phyloP scores from a whole-genome alignment of 75 land plant genomes.

The Pinus taeda region DNA sequence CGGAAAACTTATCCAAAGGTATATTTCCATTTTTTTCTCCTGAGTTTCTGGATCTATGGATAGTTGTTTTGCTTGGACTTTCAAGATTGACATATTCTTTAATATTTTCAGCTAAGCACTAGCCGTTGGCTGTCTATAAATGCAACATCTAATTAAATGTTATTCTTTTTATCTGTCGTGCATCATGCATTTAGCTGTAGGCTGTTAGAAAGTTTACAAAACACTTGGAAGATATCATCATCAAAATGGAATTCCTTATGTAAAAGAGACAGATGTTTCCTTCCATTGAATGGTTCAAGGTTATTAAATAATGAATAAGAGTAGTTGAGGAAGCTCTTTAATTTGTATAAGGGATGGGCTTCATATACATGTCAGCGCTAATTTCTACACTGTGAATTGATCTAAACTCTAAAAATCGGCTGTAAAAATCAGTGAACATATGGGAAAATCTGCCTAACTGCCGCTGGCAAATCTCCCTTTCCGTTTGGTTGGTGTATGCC shows the following conservation, averaged over 20 bases:
- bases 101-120: neutral
- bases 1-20: slow-evolving; percentile 74
- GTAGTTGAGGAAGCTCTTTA: neutral
- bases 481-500: too few relatives aligned
- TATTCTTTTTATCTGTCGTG: neutral
- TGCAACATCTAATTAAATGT: neutral
- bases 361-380: neutral
- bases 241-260: neutral
- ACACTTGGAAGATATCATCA: neutral
- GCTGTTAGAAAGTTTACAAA: neutral
- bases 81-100: neutral
- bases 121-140: neutral
- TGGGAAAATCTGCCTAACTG: too few relatives aligned
- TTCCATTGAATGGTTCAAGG: neutral
- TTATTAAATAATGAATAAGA: neutral
- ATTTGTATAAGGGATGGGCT: neutral
- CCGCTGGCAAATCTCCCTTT: too few relatives aligned
- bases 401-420: too few relatives aligned
- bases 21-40: neutral
- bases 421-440: too few relatives aligned
- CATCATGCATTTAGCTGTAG: neutral
- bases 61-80: neutral
- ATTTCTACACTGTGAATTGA: too few relatives aligned
- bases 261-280: neutral
- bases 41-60: neutral